Conservation (phyloP, 2,329 filamentous ascomycete species). For the Colletotrichum camelliae region DNA sequence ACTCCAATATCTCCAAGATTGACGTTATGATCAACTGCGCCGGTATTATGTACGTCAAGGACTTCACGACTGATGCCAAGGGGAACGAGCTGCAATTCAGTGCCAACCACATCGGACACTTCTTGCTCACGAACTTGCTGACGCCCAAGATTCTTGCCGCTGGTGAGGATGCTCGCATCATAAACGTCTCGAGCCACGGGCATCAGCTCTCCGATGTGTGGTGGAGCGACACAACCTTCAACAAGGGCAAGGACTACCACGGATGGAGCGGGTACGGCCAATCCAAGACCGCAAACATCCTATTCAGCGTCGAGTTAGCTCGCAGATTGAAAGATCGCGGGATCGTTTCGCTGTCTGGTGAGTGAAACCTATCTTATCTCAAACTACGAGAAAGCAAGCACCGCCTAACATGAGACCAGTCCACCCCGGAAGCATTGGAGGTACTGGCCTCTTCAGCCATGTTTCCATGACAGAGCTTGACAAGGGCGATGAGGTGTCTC, state of each 20-base stretch:
- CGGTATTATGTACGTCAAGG: not conserved
- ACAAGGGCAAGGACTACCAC: not conserved
- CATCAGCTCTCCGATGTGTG: not conserved
- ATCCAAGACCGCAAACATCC: not conserved
- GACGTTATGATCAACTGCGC: not conserved
- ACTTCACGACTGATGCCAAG: not conserved
- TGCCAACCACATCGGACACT: not conserved
- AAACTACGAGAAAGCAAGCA: rapidly evolving
- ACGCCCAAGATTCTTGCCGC: not conserved
- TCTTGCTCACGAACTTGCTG: not conserved
- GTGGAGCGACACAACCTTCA: not conserved
- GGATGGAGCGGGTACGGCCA: not conserved
- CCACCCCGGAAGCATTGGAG: not conserved
- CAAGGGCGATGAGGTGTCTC: not conserved
- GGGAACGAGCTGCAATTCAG: not conserved
- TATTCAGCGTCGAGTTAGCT: not conserved
- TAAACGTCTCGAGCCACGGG: not conserved
- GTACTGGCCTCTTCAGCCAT: not conserved
- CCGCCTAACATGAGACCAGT: not conserved
- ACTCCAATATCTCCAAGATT: not conserved
- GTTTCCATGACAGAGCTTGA: not conserved
- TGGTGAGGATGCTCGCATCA: not conserved
- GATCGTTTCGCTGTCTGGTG: not conserved
- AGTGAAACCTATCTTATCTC: rapidly evolving
- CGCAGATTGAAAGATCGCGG: not conserved